Base-by-base conservation (phyloP, 192 early-diverging fungal species). In the Chytriomyces confervae region DNA sequence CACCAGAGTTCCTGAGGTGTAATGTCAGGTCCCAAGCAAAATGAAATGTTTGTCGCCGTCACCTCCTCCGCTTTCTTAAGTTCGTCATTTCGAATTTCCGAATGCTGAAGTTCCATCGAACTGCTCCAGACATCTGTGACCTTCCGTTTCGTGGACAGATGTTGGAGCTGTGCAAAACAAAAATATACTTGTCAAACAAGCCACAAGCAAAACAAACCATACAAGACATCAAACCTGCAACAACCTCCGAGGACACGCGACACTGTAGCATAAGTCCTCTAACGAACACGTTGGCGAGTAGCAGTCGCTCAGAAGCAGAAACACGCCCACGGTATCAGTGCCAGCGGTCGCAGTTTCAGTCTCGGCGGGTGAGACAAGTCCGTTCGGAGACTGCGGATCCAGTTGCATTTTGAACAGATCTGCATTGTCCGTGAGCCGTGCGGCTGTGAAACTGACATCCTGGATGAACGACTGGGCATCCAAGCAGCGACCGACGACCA, bases 381-480 rank as follows among this genome's bases (percentile, higher is more conserved):
- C 18, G 24, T 53, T 23, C 62, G 62, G 49, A 66, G 76, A 46
- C 50, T 77, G 11, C 81, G 75, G 20, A 78, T 76, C 20, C 90
- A 86, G 36, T 8, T 88, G 86, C 82, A 97, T 95, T 66, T 90
- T 86, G 78, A 97, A 98, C 18, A 98, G 76, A 74, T 96, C 95
- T 64, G 91, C 83, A 10, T 87, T 76, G 62, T 91, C 92, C 77
- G 97, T 95, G n/a, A 95, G 91, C 64, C 98, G 88, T 6, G 93
- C 86, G 82, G 94, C 92, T 51, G 91, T 91, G 80, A 93, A 96
- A 7, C 86, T 91, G 13, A 97, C 95, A 81, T 98, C 95, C 79
- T 96, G 93, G 83, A 98, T 95, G 71, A 97, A 91, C 50, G 89
- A 89, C 84, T 98, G 97, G 61, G 92, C 88, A 79, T 94, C 95